phyloP scores from a whole-genome alignment of 306 rosid species.

The Lathyrus oleraceus region DNA sequence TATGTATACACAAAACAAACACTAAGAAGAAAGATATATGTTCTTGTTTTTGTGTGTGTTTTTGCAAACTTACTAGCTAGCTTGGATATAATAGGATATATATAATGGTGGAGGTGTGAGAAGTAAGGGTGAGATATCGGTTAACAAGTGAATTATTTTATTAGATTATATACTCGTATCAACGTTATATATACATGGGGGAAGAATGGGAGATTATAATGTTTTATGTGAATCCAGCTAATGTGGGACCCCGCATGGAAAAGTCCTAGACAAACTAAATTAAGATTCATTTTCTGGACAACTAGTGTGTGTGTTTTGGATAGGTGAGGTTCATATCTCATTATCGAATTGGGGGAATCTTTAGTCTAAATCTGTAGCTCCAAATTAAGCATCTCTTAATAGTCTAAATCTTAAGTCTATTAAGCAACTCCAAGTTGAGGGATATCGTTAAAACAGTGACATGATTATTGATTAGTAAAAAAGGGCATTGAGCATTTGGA shows the following conservation, averaged over 20 bases:
- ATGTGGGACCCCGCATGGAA: conserved; percentile 36
- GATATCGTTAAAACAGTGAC: too few species aligned
- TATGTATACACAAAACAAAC: background rate
- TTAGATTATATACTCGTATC: background rate
- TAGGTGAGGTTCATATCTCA: background rate
- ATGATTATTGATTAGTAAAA: too few species aligned
- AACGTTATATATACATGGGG: background rate
- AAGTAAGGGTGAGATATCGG: background rate
- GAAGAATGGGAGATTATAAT: conserved; percentile 25
- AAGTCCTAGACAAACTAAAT: background rate
- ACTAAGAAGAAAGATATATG: background rate
- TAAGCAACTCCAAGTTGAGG: too few species aligned
- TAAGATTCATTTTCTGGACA: conserved; percentile 7
- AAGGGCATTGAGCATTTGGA: too few species aligned
- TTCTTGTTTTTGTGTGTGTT: background rate
- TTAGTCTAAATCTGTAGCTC: background rate
- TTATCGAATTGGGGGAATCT: background rate
- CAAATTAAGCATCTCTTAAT: too few species aligned
- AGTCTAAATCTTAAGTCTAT: too few species aligned
- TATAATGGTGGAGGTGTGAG: background rate
- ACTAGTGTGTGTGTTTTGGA: background rate
- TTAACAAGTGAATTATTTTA: background rate
- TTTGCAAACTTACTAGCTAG: background rate
- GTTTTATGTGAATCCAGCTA: conserved; percentile 45
- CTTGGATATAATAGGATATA: background rate